Conservation (phyloP, 768 basidiomycete species). For the Leccinellum rugosiceps region DNA sequence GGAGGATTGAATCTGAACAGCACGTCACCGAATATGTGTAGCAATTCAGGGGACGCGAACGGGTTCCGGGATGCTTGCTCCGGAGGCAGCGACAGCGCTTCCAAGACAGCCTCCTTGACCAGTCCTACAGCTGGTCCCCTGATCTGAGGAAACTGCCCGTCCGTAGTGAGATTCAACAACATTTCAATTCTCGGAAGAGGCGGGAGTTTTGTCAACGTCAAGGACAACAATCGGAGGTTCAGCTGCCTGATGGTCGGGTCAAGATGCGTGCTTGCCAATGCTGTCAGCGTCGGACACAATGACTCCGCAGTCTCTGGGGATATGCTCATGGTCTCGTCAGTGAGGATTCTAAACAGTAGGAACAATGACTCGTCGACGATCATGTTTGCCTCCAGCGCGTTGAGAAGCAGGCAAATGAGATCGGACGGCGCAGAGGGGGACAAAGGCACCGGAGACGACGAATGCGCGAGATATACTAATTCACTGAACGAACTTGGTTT, state of each 20-base stretch:
- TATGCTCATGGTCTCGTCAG: slow-evolving; percentile 18
- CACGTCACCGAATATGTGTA: slow-evolving; percentile 57
- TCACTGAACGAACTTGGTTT: slow-evolving; percentile 27
- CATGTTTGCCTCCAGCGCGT: slow-evolving; percentile 50
- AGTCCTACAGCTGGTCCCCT: slow-evolving; percentile 65
- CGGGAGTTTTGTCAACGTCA: slow-evolving; percentile 48
- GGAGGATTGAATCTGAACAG: slow-evolving; percentile 57
- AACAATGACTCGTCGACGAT: slow-evolving; percentile 61
- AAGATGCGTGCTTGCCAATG: slow-evolving; percentile 59
- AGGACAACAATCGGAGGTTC: slow-evolving; percentile 56
- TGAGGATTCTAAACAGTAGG: slow-evolving; percentile 40
- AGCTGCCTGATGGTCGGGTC: slow-evolving; percentile 57
- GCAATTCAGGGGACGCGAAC: slow-evolving; percentile 54
- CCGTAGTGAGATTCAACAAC: slow-evolving; percentile 49
- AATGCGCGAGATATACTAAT: slow-evolving; percentile 25
- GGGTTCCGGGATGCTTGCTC: slow-evolving; percentile 29
- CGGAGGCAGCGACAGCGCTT: slow-evolving; percentile 38
- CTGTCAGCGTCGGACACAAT: slow-evolving; percentile 49
- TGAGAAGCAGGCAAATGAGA: slow-evolving; percentile 42
- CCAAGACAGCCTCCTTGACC: slow-evolving; percentile 63
- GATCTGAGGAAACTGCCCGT: slow-evolving; percentile 60
- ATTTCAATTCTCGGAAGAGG: slow-evolving; percentile 50
- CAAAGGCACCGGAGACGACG: slow-evolving; percentile 13
- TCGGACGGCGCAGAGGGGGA: slow-evolving; percentile 14
- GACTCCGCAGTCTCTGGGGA: slow-evolving; percentile 46